These are phyloP conservation scores for Lentinula aciculospora DNA, from an alignment of 768 basidiomycete species.

Conservation along the genomic window DNA sequence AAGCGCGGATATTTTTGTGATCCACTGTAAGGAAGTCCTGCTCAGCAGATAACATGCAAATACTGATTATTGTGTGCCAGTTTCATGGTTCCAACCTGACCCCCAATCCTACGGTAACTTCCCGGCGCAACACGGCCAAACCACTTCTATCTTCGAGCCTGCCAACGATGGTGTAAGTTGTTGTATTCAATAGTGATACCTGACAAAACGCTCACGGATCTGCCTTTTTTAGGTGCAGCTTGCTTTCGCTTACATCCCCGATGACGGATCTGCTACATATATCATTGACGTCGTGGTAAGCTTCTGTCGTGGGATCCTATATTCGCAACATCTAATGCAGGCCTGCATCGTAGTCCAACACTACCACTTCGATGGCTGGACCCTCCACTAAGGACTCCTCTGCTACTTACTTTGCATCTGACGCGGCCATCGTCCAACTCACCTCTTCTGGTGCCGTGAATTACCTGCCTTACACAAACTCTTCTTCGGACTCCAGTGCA, in stretches of 20 bases:
- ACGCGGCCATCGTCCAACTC: conserved; percentile 61
- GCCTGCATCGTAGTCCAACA: conserved; percentile 44
- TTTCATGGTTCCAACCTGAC: conserved; percentile 73
- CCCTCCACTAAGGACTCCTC: conserved; percentile 54
- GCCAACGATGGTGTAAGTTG: conserved; percentile 33
- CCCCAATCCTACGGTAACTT: conserved; percentile 60
- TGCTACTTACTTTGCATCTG: conserved; percentile 61
- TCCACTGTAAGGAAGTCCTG: conserved; percentile 65
- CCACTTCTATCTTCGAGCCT: conserved; percentile 63
- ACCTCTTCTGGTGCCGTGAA: conserved; percentile 49
- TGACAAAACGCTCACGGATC: neutral
- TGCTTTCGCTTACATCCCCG: conserved; percentile 74
- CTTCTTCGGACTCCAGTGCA: conserved; percentile 17
- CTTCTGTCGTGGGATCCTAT: neutral
- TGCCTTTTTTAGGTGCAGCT: conserved; percentile 46
- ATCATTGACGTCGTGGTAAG: conserved; percentile 64
- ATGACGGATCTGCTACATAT: conserved; percentile 68
- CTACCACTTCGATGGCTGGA: conserved; percentile 54
- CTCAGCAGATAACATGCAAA: no score
- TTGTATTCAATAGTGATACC: neutral
- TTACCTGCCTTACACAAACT: conserved; percentile 13
- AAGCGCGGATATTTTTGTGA: conserved; percentile 74
- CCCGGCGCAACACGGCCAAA: conserved; percentile 65
- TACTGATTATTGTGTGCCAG: conserved; percentile 27
- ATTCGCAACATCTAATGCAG: neutral